Conservation (phyloP, 176 grass and related monocot genomes). For the Saccharum spontaneum region DNA sequence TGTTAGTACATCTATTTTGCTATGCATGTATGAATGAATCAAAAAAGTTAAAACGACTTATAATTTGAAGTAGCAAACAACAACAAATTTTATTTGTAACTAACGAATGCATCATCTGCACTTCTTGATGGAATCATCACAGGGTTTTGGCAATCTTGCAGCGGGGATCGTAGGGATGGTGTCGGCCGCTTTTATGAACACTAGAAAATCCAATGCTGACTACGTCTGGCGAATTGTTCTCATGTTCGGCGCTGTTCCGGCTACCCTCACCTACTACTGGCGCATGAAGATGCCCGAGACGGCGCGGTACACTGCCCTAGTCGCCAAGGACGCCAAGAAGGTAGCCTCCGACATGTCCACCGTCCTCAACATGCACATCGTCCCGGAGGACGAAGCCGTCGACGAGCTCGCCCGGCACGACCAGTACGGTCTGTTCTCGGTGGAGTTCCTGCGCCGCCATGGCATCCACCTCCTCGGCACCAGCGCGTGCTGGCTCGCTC, state of each 20-base stretch:
- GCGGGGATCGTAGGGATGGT: slow-evolving; percentile 27
- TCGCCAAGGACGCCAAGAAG: slow-evolving; percentile 30
- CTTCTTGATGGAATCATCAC: neutral
- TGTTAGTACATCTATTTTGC: too few relatives aligned
- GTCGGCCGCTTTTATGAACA: neutral
- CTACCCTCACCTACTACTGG: slow-evolving; percentile 43
- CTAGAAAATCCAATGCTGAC: neutral
- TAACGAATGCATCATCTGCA: neutral
- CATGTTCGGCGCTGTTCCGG: slow-evolving; percentile 40
- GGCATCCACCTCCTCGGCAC: slow-evolving; percentile 1
- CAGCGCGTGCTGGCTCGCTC: neutral
- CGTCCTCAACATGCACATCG: slow-evolving; percentile 32
- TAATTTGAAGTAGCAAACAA: too few relatives aligned
- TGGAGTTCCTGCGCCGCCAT: neutral
- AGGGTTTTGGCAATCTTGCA: slow-evolving; percentile 42
- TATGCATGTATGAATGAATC: too few relatives aligned
- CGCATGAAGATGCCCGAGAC: slow-evolving; percentile 59
- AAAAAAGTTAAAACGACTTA: too few relatives aligned
- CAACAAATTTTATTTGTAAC: too few relatives aligned
- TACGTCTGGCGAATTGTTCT: slow-evolving; percentile 33
- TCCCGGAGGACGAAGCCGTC: slow-evolving; percentile 9
- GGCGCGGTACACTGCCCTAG: slow-evolving; percentile 44
- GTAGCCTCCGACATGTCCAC: slow-evolving; percentile 39
- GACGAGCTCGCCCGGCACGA: neutral
- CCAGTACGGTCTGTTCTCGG: neutral